Base-by-base conservation (phyloP, 495 filamentous ascomycete species). In the Penicillium fimorum region DNA sequence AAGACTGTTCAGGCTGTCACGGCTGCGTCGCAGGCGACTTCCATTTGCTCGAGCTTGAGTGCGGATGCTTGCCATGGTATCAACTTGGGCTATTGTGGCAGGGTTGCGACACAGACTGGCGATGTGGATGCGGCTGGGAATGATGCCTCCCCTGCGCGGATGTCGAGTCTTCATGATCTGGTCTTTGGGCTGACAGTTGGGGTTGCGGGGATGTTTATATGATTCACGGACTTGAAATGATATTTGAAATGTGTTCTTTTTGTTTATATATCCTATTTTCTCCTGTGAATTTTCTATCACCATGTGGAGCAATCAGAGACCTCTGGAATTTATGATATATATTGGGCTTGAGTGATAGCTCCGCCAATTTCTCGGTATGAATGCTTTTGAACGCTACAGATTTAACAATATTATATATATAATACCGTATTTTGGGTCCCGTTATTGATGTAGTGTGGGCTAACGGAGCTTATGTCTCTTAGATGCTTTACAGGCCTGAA, bases 41-140 rank as follows among this genome's bases (percentile, higher is more conserved):
- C 82, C 17, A 83, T 89, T 9, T 92, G 88, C 69, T 81, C 79
- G 15, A 87, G 82, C 58, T 70, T 89, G 54, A 87, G 83, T 48
- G 60, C 66, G 15, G 58, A 77, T 55, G 86, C 84, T 32, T 88
- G 86, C 54, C 82, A 83, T 62, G 81, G 82, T 15, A 57, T 88
- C 27, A 76, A 79, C 46, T 69, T 81, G 37, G 71, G 66, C 4
- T 79, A 83, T 52, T 89, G 86, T 62, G 68, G 66, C n/a, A 58
- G 64, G 1, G 73, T 71, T 47, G 73, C 64, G 43, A 75, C 65
- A 13, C 72, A 63, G 11, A 59, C 65, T 10, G 67, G 64, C 3
- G 62, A 55, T 43, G 69, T 68, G 7, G 69, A 62, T 40, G 55
- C 66, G 9, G 71, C 60, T 55, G 75, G 71, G 12, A 77, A 70